Conservation (phyloP, 129 eudicot species). For the Kitagawia praeruptora region DNA sequence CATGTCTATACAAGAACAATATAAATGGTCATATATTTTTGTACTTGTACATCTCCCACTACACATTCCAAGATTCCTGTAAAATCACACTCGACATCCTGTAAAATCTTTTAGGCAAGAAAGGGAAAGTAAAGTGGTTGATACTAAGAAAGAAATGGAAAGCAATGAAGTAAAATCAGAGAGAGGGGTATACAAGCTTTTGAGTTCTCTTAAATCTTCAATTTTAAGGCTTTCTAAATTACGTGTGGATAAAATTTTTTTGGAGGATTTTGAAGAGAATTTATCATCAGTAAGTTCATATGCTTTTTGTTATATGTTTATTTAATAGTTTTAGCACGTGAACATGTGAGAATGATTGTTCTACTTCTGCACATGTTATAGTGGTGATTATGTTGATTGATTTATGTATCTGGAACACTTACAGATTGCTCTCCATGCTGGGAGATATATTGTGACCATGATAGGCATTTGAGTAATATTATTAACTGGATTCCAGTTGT, state of each 20-base stretch:
- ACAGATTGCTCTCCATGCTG: no score
- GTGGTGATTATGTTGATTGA: no score
- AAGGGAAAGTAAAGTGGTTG: constrained; percentile 26
- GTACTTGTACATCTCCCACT: no score
- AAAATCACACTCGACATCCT: constrained; percentile 6
- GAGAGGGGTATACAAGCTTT: constrained; percentile 17
- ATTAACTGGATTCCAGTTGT: no score
- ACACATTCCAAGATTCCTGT: constrained; percentile 11
- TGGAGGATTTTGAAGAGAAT: constrained; percentile 65
- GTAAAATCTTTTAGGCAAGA: constrained; percentile 40
- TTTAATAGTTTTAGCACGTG: no score
- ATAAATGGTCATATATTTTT: constrained; percentile 24
- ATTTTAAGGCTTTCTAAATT: constrained; percentile 30
- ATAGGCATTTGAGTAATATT: no score
- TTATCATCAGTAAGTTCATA: constrained; percentile 56
- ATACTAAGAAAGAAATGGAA: constrained; percentile 12
- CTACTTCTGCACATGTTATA: no score
- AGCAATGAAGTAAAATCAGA: constrained; percentile 16
- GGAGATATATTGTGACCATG: no score
- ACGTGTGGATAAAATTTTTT: constrained; percentile 27
- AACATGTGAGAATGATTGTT: no score
- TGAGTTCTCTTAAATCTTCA: constrained; percentile 29
- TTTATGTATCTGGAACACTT: no score
- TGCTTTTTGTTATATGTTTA: no score
- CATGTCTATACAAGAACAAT: neutral